A percentile compares a stretch with the other conserved stretches of the same genome.
Evolutionary conservation across 768 basidiomycete species (phyloP).

Genomic region (Rhizopogon vesiculosus): DNA sequence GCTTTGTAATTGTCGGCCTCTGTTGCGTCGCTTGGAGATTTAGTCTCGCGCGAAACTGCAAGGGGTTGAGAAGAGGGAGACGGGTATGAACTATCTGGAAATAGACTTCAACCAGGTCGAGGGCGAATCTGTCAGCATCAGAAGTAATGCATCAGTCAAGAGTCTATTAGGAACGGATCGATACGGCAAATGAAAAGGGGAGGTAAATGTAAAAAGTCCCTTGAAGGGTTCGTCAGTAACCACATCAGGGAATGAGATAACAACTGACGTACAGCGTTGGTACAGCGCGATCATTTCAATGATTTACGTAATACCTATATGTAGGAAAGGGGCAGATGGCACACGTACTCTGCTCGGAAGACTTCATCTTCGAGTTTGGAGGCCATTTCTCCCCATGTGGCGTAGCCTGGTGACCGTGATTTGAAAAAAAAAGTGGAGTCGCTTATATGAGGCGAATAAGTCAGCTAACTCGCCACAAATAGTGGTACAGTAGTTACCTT

Average conservation of each 20-base stretch:
- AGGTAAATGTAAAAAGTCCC: constrained; percentile 12
- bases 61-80: constrained; percentile 81
- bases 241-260: constrained; percentile 10
- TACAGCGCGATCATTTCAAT: constrained; percentile 14
- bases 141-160: constrained; percentile 5
- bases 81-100: constrained; percentile 91
- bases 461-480: constrained; percentile 9
- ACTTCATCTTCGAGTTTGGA: constrained; percentile 64
- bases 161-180: constrained; percentile 10
- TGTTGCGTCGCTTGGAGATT: constrained; percentile 32
- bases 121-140: constrained; percentile 62
- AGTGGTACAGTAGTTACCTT: constrained; percentile 34
- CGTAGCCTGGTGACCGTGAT: constrained; percentile 46
- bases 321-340: constrained; percentile 23
- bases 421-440: constrained; percentile 32
- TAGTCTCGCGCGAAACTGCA: constrained; percentile 72
- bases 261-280: constrained; percentile 22
- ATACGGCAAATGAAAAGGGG: constrained; percentile 25
- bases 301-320: constrained; percentile 24
- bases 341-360: constrained; percentile 80
- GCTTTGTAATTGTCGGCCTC: constrained; percentile 17
- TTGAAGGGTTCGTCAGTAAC: constrained; percentile 13
- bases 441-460: constrained; percentile 23
- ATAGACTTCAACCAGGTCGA: constrained; percentile 92
- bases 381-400: constrained; percentile 74